Conservation (phyloP, 2,329 filamentous ascomycete genomes). For the Pleurostoma richardsiae region DNA sequence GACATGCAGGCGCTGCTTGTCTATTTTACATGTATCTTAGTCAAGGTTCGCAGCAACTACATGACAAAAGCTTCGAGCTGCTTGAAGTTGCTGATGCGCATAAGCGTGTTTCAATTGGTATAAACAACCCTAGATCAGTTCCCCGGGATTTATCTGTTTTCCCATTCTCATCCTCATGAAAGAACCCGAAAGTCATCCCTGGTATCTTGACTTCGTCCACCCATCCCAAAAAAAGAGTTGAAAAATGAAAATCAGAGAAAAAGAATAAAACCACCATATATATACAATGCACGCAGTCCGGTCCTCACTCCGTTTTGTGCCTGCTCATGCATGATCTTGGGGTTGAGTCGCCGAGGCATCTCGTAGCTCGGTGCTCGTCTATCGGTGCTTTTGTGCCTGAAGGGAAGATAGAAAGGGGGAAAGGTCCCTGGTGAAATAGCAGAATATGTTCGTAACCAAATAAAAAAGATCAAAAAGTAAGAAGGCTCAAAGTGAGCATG, state of each 20-base stretch:
- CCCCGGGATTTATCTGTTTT: background rate
- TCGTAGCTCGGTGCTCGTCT: constrained; percentile 4
- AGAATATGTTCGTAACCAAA: constrained; percentile 1
- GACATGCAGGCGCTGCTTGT: too few relatives aligned
- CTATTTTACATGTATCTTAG: too few relatives aligned
- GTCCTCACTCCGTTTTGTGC: constrained; percentile 10
- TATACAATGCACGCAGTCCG: constrained; percentile 20
- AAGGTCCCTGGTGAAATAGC: constrained; percentile 1
- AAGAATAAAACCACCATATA: constrained; percentile 16
- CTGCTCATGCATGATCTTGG: constrained; percentile 1
- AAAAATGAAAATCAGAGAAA: constrained; percentile 1
- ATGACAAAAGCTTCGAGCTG: too few relatives aligned
- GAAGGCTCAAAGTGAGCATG: too few relatives aligned
- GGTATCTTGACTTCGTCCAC: constrained; percentile 10
- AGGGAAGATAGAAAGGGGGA: background rate
- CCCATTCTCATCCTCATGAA: background rate
- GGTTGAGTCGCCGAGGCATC: background rate
- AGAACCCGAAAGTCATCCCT: constrained; percentile 5
- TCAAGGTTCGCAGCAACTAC: too few relatives aligned
- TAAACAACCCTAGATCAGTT: constrained; percentile 1
- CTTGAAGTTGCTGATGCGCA: too few relatives aligned
- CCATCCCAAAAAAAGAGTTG: constrained; percentile 7
- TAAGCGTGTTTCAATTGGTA: background rate
- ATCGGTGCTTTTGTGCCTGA: constrained; percentile 3
- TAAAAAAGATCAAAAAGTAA: constrained; percentile 2